Evolutionary conservation across 495 filamentous ascomycete genomes (phyloP).

Genomic region (Aspergillus bertholletiae): DNA sequence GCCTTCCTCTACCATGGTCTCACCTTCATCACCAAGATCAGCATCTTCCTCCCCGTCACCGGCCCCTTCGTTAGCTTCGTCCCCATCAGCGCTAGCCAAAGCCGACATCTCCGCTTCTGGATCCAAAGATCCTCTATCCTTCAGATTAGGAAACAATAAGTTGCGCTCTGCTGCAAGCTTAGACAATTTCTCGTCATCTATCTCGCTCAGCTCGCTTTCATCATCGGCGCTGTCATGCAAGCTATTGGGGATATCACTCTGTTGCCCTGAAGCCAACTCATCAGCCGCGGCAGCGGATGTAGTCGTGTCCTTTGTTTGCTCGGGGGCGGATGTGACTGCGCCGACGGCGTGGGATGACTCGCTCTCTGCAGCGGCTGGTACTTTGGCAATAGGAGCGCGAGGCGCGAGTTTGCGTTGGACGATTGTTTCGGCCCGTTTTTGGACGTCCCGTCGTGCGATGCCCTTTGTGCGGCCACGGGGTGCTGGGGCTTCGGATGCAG

Average conservation of each 20-base stretch:
- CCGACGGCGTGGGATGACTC: constrained; percentile 16
- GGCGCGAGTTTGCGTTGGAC: constrained; percentile 41
- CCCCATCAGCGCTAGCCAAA: constrained; percentile 26
- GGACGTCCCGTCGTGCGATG: constrained; percentile 61
- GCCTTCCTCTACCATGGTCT: constrained; percentile 11
- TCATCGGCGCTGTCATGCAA: constrained; percentile 75
- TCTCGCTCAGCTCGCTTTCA: constrained; percentile 76
- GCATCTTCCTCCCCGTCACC: constrained; percentile 15
- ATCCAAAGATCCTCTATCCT: constrained; percentile 20
- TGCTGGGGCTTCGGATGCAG: constrained; percentile 38
- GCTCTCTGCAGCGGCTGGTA: constrained; percentile 20
- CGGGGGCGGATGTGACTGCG: constrained; percentile 16
- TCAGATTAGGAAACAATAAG: constrained; percentile 35
- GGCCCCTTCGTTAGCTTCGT: constrained; percentile 7
- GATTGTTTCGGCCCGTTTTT: constrained; percentile 58
- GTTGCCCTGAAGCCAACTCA: constrained; percentile 20
- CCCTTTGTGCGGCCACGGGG: constrained; percentile 52
- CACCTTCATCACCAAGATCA: constrained; percentile 11
- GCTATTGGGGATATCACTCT: constrained; percentile 52
- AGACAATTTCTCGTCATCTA: constrained; percentile 50
- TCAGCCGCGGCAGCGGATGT: constrained; percentile 5
- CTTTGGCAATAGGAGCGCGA: constrained; percentile 26
- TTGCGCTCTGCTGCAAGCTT: constrained; percentile 32
- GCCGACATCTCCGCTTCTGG: constrained; percentile 26
- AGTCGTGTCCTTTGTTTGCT: constrained; percentile 10